A percentile compares a stretch with the other conserved stretches of the same genome.
phyloP scores from a whole-genome alignment of 108 stramenopile genomes.

The Cylindrotheca closterium region DNA sequence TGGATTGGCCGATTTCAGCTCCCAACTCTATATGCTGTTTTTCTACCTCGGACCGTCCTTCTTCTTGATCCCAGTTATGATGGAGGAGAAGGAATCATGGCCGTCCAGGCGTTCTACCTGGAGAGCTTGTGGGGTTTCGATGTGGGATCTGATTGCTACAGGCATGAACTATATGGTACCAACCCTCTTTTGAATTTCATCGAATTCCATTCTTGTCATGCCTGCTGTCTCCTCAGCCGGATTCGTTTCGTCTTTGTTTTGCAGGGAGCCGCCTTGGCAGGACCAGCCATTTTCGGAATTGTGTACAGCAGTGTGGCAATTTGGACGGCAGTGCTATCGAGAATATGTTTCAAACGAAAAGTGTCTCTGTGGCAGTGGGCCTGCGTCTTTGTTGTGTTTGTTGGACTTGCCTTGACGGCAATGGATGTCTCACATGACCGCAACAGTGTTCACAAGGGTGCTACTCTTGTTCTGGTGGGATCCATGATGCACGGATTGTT shows the following conservation, averaged over 20 bases:
- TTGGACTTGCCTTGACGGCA: constrained; percentile 57
- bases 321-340: constrained; percentile 73
- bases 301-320: constrained; percentile 71
- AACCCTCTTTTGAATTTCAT: no score
- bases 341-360: constrained; percentile 39
- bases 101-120: no score
- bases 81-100: no score
- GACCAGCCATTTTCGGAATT: constrained; percentile 74
- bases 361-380: constrained; percentile 52
- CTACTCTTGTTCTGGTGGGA: constrained; percentile 49
- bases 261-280: constrained; percentile 64
- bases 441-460: constrained; percentile 41
- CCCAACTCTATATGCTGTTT: constrained; percentile 76
- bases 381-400: constrained; percentile 53
- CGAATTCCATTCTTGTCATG: no score
- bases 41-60: constrained; percentile 70
- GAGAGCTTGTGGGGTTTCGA: constrained; percentile 45
- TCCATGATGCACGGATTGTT: constrained; percentile 60
- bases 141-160: constrained; percentile 57
- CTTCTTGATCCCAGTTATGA: constrained; percentile 13
- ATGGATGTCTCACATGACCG: constrained; percentile 40
- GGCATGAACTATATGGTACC: constrained; percentile 62
- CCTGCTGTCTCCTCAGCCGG: no score
- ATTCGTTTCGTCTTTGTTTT: no score
- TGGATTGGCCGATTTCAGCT: constrained; percentile 56